phyloP scores from a whole-genome alignment of 345 rosid species.

The Melaleuca quinquenervia region DNA sequence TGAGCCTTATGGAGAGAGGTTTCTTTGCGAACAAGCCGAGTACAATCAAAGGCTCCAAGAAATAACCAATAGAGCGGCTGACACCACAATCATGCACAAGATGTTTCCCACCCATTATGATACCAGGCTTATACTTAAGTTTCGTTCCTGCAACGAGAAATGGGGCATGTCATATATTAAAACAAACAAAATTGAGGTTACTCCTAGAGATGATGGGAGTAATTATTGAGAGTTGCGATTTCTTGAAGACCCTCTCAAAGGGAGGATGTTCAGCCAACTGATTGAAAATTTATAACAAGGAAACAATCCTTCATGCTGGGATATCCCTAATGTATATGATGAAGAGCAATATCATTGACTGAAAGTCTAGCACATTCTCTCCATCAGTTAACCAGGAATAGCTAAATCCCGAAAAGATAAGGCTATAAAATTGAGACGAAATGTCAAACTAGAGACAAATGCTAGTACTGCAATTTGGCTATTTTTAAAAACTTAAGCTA shows the following conservation, averaged over 20 bases:
- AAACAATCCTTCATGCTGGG: neutral
- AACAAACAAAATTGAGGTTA: neutral
- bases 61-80: conserved; percentile 76
- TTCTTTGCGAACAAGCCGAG: conserved; percentile 71
- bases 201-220: neutral
- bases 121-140: conserved; percentile 76
- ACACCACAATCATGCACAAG: conserved; percentile 60
- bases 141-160: conserved; percentile 31
- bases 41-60: conserved; percentile 71
- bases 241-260: neutral
- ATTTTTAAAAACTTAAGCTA: neutral
- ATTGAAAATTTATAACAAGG: neutral
- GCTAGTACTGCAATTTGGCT: neutral
- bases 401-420: neutral
- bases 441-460: neutral
- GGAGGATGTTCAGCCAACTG: neutral
- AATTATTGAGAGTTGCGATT: neutral
- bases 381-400: neutral
- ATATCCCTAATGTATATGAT: neutral
- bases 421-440: neutral
- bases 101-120: conserved; percentile 67
- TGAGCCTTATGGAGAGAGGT: conserved; percentile 49
- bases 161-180: neutral
- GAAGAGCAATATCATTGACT: neutral
- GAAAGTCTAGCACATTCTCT: neutral